Conservation (phyloP, 495 filamentous ascomycete genomes). For the Neurospora tetrasperma region DNA sequence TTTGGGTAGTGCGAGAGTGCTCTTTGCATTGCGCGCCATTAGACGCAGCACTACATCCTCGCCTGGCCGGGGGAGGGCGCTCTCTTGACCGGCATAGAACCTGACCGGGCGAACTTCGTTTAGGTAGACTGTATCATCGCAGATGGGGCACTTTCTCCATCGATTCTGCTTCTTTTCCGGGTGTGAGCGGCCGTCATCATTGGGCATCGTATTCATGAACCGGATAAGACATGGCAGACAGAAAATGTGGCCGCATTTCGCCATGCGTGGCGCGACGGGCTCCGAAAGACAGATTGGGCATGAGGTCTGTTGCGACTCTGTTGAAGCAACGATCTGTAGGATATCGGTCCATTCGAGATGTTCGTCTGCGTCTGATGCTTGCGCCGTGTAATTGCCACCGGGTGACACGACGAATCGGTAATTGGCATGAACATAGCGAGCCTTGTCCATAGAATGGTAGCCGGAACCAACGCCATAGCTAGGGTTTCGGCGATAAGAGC, state of each 20-base stretch:
- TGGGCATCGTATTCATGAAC: constrained; percentile 84
- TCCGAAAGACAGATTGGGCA: constrained; percentile 91
- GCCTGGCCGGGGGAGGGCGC: constrained; percentile 64
- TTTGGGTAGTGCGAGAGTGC: constrained; percentile 75
- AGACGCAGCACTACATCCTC: constrained; percentile 81
- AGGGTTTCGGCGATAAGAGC: constrained; percentile 49
- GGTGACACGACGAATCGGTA: constrained; percentile 94
- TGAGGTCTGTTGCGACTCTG: constrained; percentile 73
- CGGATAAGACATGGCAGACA: constrained; percentile 88
- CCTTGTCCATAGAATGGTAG: constrained; percentile 85
- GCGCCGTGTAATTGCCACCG: constrained; percentile 62
- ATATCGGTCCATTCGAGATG: constrained; percentile 87
- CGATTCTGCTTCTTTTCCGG: constrained; percentile 51
- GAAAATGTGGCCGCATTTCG: constrained; percentile 94
- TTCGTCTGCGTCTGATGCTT: constrained; percentile 78
- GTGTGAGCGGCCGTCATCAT: constrained; percentile 47
- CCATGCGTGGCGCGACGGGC: constrained; percentile 92
- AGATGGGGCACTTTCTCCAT: constrained; percentile 95
- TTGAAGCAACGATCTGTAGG: constrained; percentile 82
- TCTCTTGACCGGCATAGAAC: constrained; percentile 87
- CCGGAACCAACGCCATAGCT: constrained; percentile 85
- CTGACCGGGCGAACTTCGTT: constrained; percentile 83
- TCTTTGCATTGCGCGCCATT: constrained; percentile 66
- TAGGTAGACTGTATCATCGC: constrained; percentile 79
- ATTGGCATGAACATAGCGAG: constrained; percentile 91